phyloP scores from a whole-genome alignment of 805 yeast genomes.

The Ogataea henricii region DNA sequence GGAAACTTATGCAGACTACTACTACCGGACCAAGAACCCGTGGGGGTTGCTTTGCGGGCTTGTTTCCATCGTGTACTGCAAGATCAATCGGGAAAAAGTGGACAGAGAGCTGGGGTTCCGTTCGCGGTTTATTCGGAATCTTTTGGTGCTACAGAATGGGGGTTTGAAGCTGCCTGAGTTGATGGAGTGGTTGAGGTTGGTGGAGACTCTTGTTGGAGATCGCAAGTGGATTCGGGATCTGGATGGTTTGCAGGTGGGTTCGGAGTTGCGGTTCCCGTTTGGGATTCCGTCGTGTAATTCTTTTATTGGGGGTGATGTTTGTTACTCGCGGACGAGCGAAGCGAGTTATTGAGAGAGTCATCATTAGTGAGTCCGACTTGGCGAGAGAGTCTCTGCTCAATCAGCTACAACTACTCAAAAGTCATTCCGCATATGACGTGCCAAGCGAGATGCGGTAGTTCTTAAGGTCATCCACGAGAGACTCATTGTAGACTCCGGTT shows the following conservation, averaged over 20 bases:
- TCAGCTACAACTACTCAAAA: no score
- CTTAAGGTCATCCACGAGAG: no score
- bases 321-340: no score
- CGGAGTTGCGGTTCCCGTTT: constrained; percentile 32
- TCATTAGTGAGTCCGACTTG: no score
- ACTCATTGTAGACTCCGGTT: no score
- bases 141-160: constrained; percentile 57
- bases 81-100: constrained; percentile 52
- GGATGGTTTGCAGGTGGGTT: constrained; percentile 36
- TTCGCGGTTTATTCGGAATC: constrained; percentile 47
- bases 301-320: constrained; percentile 22
- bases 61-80: constrained; percentile 56
- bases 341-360: no score
- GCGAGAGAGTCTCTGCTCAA: no score
- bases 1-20: constrained; percentile 50
- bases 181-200: constrained; percentile 52
- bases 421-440: no score
- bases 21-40: constrained; percentile 56
- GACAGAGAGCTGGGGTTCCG: constrained; percentile 50
- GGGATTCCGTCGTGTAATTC: constrained; percentile 28
- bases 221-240: constrained; percentile 65
- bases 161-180: constrained; percentile 51
- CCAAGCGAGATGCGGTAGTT: no score
- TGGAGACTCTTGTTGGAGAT: constrained; percentile 53
- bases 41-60: constrained; percentile 75